Evolutionary conservation across 108 stramenopile species (phyloP), one percentile per base, ranked within the genome.

Genomic region (Ochromonas danica): DNA sequence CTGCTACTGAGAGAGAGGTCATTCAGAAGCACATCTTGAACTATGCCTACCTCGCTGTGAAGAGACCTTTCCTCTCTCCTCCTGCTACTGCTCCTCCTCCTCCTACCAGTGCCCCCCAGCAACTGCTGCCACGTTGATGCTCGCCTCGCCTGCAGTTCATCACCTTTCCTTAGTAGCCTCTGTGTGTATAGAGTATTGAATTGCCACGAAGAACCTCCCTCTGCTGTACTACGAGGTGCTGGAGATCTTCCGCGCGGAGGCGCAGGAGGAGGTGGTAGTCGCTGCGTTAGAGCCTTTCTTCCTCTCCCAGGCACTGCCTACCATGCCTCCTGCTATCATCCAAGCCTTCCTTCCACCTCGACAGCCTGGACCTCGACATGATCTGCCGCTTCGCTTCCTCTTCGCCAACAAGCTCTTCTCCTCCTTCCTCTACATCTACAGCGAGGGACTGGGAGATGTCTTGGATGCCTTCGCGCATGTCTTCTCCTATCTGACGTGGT

Each of bases 131-230:
- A 57, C 51, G 51, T 57, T 57, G 51, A 57, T 57, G 51, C 51
- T 57, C 51, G 51, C 51, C 30, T 22, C 63, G 63, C 30, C 31
- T 67, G 30, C 63, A 67, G 17, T 67, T 67, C 63, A 67, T 67
- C 63, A 67, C 31, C 63, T 31, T 67, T 67, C 31, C 31, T 33
- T 33, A 67, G 63, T 67, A 33, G 63, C 63, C 31, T 22, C 30
- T 67, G 63, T 67, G 30, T 67, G 63, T 67, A 67, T 67, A 31
- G 63, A 67, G 31, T 67, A 67, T 67, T 28, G 63, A 3, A 67
- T 67, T 31, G 17, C 63, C 3, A 6, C 63, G 17, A 3, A 67
- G 31, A 22, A 33, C 17, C 31, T 67, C 30, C 30, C 6, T 67
- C 63, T 67, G 31, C 63, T 67, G 63, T 67, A 31, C 31, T 33